Evolutionary conservation across 202 grass and related monocot genomes (phyloP).

Genomic region (Brachypodium distachyon): DNA sequence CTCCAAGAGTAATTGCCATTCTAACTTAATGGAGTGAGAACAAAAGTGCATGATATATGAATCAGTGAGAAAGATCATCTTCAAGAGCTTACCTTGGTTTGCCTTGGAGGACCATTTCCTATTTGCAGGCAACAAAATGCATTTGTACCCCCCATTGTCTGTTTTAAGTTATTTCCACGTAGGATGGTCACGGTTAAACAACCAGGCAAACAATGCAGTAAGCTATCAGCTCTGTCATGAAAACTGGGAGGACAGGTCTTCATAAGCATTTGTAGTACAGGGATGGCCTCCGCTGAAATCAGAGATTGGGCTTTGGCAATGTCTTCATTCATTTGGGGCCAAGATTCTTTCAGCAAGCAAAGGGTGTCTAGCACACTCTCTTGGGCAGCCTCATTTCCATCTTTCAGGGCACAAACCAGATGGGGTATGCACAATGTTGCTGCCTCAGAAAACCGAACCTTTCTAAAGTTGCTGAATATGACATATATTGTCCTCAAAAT

Average conservation of each 20-base stretch:
- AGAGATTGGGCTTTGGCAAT: slow-evolving; percentile 87
- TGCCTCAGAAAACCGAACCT: slow-evolving; percentile 76
- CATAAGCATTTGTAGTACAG: slow-evolving; percentile 76
- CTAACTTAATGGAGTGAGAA: slow-evolving; percentile 6
- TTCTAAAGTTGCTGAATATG: slow-evolving; percentile 91
- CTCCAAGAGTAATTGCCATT: background rate
- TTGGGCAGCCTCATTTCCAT: slow-evolving; percentile 70
- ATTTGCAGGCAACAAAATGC: slow-evolving; percentile 97
- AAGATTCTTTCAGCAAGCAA: slow-evolving; percentile 90
- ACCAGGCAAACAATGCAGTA: slow-evolving; percentile 85
- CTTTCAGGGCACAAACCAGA: slow-evolving; percentile 67
- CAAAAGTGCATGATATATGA: background rate
- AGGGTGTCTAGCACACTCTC: slow-evolving; percentile 84
- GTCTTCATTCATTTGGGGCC: slow-evolving; percentile 89
- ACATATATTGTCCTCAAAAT: slow-evolving; percentile 80
- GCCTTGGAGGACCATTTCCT: slow-evolving; percentile 86
- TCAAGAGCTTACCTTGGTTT: slow-evolving; percentile 58
- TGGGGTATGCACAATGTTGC: slow-evolving; percentile 92
- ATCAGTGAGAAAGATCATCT: background rate
- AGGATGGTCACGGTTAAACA: slow-evolving; percentile 86
- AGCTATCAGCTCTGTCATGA: slow-evolving; percentile 84
- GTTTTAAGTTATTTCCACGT: slow-evolving; percentile 92
- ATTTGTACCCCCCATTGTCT: slow-evolving; percentile 95
- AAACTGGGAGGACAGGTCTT: slow-evolving; percentile 90
- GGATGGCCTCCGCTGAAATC: slow-evolving; percentile 89